These are phyloP conservation scores for Thermoascus crustaceus DNA, from an alignment of 2,329 filamentous ascomycete genomes.

Conservation along the genomic window DNA sequence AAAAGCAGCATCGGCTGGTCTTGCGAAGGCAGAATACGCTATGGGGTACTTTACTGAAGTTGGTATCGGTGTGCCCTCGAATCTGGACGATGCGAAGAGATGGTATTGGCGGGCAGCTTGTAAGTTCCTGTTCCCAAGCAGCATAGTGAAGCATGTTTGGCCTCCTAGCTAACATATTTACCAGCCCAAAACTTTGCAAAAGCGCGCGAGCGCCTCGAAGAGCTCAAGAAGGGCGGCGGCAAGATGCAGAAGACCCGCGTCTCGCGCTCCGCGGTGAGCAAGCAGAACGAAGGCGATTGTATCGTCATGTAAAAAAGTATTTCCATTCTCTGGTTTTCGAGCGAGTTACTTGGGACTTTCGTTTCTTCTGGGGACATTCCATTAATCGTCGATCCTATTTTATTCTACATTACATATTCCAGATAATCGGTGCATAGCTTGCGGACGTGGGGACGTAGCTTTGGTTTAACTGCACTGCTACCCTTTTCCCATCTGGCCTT, in stretches of 20 bases:
- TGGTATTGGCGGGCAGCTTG: conserved; percentile 98
- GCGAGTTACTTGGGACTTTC: too few relatives aligned
- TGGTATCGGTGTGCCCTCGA: conserved; percentile 78
- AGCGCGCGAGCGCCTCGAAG: conserved; percentile 83
- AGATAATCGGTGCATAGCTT: too few relatives aligned
- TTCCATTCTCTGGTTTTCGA: conserved; percentile 5
- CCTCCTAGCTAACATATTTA: not conserved
- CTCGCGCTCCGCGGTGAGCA: conserved; percentile 70
- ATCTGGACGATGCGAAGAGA: conserved; percentile 88
- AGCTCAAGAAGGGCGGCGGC: conserved; percentile 72
- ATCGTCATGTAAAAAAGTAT: conserved; percentile 63
- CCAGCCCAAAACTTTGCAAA: conserved; percentile 90
- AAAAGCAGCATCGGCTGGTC: conserved; percentile 78
- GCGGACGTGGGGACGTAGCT: too few relatives aligned
- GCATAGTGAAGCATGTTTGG: conserved; percentile 3
- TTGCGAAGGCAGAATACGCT: conserved; percentile 92
- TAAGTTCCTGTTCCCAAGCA: conserved; percentile 46
- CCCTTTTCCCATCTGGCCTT: too few relatives aligned
- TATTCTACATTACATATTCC: too few relatives aligned
- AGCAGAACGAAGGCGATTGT: conserved; percentile 84
- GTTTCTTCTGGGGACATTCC: too few relatives aligned
- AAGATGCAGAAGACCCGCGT: conserved; percentile 68
- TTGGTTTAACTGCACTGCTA: too few relatives aligned
- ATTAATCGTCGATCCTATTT: too few relatives aligned
- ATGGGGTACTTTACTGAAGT: conserved; percentile 98